These are phyloP conservation scores for Didymella keratinophila DNA, from an alignment of 2,329 filamentous ascomycete genomes.

Conservation along the genomic window DNA sequence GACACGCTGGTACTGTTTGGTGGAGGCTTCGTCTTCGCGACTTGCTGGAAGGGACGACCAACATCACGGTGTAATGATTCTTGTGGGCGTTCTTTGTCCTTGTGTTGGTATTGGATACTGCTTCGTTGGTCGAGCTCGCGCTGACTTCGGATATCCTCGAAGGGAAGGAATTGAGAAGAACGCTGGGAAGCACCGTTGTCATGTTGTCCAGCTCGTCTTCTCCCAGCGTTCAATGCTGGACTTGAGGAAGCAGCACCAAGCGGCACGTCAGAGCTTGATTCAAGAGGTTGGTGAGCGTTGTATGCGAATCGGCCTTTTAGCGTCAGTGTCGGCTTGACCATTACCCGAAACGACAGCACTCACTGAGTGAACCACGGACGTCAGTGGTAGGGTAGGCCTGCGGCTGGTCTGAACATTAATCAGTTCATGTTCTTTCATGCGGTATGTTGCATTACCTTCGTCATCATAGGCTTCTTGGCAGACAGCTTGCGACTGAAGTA, in stretches of 20 bases:
- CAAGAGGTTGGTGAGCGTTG: slow-evolving; percentile 23
- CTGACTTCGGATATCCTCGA: slow-evolving; percentile 2
- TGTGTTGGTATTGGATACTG: not conserved
- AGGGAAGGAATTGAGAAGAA: not conserved
- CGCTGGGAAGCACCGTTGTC: not conserved
- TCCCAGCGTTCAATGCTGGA: slow-evolving; percentile 51
- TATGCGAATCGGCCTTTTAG: slow-evolving; percentile 35
- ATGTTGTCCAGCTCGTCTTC: slow-evolving; percentile 32
- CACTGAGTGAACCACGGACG: slow-evolving; percentile 20
- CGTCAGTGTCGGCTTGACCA: not conserved
- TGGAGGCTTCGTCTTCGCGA: not conserved
- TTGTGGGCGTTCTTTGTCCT: not conserved
- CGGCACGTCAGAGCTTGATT: slow-evolving; percentile 44
- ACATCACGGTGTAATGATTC: not conserved
- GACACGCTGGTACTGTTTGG: not conserved
- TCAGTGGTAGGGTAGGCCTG: slow-evolving; percentile 4
- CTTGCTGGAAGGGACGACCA: slow-evolving; percentile 5
- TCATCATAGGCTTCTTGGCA: not conserved
- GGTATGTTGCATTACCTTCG: not conserved
- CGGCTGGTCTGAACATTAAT: slow-evolving; percentile 7
- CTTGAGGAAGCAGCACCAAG: slow-evolving; percentile 47
- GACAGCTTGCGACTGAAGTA: not conserved
- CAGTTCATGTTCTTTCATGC: not conserved
- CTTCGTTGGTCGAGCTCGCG: not conserved
- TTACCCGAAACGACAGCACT: not conserved